phyloP scores from a whole-genome alignment of 768 basidiomycete genomes.

The Mycena albidolilacea region DNA sequence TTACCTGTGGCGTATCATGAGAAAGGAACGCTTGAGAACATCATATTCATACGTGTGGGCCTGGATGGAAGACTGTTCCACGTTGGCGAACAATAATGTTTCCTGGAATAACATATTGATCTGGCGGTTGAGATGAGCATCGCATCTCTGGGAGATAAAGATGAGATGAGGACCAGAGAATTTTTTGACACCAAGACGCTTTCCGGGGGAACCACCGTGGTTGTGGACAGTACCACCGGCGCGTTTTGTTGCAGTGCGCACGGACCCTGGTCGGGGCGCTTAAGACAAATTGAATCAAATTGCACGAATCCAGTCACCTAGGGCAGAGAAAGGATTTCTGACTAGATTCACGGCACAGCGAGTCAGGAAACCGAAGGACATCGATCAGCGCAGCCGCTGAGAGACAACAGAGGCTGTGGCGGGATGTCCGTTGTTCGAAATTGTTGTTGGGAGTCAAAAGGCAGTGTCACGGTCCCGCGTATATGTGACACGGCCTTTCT shows the following conservation, averaged over 20 bases:
- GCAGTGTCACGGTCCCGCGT: slow-evolving; percentile 54
- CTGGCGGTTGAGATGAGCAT: slow-evolving; percentile 63
- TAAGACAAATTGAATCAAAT: not conserved
- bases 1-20: slow-evolving; percentile 68
- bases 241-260: slow-evolving; percentile 96
- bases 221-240: slow-evolving; percentile 96
- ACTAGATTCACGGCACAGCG: slow-evolving; percentile 44
- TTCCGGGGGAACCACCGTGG: slow-evolving; percentile 92
- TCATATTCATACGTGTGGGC: slow-evolving; percentile 89
- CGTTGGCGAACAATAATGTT: slow-evolving; percentile 97
- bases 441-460: slow-evolving; percentile 56
- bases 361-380: slow-evolving; percentile 38
- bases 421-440: no score
- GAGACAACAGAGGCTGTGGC: not conserved
- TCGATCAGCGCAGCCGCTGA: not conserved
- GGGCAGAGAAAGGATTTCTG: slow-evolving; percentile 65
- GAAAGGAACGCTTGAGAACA: slow-evolving; percentile 14
- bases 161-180: slow-evolving; percentile 80
- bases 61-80: slow-evolving; percentile 93
- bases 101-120: slow-evolving; percentile 93
- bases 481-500: not conserved
- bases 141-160: not conserved
- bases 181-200: slow-evolving; percentile 95
- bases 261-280: slow-evolving; percentile 64
- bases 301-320: slow-evolving; percentile 48